These are phyloP conservation scores for Aspergillus tubingensis DNA, from an alignment of 2,329 filamentous ascomycete genomes.

Conservation along the genomic window DNA sequence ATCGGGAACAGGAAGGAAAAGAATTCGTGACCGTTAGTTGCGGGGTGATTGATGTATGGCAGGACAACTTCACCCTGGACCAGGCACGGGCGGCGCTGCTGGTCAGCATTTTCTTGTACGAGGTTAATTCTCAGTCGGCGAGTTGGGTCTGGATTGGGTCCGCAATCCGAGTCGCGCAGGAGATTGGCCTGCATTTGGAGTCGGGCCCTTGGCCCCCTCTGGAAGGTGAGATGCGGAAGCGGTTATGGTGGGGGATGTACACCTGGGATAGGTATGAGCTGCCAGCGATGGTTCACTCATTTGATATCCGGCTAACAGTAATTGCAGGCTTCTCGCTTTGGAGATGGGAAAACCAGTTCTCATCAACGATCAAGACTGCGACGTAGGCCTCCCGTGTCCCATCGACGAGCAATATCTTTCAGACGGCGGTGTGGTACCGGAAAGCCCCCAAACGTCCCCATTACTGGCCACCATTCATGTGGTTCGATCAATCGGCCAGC, in stretches of 20 bases:
- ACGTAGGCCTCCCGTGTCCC: slow-evolving; percentile 75
- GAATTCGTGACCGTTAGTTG: slow-evolving; percentile 72
- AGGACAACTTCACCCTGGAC: slow-evolving; percentile 73
- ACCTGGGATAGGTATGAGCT: slow-evolving; percentile 72
- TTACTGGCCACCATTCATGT: slow-evolving; percentile 80
- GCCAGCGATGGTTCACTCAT: slow-evolving; percentile 19
- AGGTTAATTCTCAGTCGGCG: slow-evolving; percentile 81
- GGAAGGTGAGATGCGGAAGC: slow-evolving; percentile 80
- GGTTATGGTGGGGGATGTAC: slow-evolving; percentile 94
- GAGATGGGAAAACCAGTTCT: slow-evolving; percentile 78
- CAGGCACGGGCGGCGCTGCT: slow-evolving; percentile 73
- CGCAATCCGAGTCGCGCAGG: slow-evolving; percentile 78
- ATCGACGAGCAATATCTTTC: slow-evolving; percentile 71
- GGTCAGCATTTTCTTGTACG: slow-evolving; percentile 75
- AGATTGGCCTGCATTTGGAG: slow-evolving; percentile 78
- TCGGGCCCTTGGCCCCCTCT: slow-evolving; percentile 71
- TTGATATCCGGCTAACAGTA: neutral
- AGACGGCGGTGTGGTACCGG: slow-evolving; percentile 49
- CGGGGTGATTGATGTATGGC: slow-evolving; percentile 75
- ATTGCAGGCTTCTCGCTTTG: slow-evolving; percentile 65
- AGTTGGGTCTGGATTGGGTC: slow-evolving; percentile 84
- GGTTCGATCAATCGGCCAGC: slow-evolving; percentile 71
- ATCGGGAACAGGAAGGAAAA: slow-evolving; percentile 60
- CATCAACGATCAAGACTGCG: slow-evolving; percentile 87
- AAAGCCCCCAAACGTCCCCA: slow-evolving; percentile 63